Conservation (phyloP, 176 grass and related monocot genomes). For the Carex myosuroides region DNA sequence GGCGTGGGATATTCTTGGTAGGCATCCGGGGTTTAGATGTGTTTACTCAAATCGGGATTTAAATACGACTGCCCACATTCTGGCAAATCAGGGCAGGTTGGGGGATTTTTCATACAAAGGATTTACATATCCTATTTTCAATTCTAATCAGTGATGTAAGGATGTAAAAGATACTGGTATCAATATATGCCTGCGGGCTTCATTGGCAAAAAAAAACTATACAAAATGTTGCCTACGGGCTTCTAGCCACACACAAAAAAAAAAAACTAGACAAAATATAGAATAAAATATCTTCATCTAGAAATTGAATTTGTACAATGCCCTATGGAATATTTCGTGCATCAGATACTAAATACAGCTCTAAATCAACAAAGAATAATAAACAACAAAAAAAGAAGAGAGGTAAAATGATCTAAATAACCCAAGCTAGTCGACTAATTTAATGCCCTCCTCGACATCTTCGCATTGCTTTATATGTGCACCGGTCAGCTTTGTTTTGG, state of each 20-base stretch:
- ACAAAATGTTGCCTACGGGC: background rate
- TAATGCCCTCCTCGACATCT: slow-evolving; percentile 39
- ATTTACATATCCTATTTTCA: too few relatives aligned
- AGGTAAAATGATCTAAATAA: background rate
- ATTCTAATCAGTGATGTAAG: too few relatives aligned
- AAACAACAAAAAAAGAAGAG: background rate
- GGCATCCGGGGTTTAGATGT: too few relatives aligned
- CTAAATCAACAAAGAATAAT: background rate
- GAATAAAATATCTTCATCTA: background rate
- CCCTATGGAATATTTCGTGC: background rate
- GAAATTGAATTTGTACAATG: background rate
- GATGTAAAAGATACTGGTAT: too few relatives aligned
- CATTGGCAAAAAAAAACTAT: background rate
- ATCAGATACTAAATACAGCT: background rate
- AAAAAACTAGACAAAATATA: background rate
- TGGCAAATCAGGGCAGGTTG: too few relatives aligned
- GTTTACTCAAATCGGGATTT: too few relatives aligned
- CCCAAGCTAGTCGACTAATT: slow-evolving; percentile 34
- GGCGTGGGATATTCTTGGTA: too few relatives aligned
- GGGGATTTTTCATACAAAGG: too few relatives aligned
- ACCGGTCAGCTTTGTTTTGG: slow-evolving; percentile 27
- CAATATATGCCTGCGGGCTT: too few relatives aligned
- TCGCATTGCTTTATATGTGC: slow-evolving; percentile 47
- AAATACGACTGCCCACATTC: too few relatives aligned
- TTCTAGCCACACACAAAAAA: too few relatives aligned